These are phyloP conservation scores for Sporopachydermia lactativora DNA, from an alignment of 805 yeast species.

Conservation along the genomic window DNA sequence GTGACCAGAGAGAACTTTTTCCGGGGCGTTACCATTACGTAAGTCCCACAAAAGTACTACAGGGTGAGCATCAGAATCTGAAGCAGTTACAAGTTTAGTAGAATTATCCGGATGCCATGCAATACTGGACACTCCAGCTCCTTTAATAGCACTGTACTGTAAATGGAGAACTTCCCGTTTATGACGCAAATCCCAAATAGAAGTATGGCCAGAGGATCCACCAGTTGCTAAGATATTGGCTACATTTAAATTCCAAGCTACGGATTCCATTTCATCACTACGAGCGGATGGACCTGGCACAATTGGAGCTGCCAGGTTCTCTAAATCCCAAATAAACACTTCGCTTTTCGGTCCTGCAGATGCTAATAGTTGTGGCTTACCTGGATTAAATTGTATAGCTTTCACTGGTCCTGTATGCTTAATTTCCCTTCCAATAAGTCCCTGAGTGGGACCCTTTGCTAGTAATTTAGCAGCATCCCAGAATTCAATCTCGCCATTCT, in stretches of 20 bases:
- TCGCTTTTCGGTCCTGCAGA: conserved; percentile 88
- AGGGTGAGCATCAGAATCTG: conserved; percentile 69
- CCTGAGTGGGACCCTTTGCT: background rate
- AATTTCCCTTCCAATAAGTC: conserved; percentile 30
- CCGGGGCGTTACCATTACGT: conserved; percentile 88
- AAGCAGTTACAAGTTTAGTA: conserved; percentile 79
- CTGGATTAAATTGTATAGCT: conserved; percentile 63
- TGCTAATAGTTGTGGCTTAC: conserved; percentile 57
- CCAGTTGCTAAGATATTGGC: conserved; percentile 85
- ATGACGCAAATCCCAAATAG: conserved; percentile 88
- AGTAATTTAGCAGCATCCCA: conserved; percentile 52
- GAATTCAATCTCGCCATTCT: conserved; percentile 63
- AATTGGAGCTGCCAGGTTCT: conserved; percentile 34
- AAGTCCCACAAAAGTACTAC: conserved; percentile 85
- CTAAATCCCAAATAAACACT: conserved; percentile 80
- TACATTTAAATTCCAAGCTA: conserved; percentile 81
- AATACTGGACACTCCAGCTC: conserved; percentile 61
- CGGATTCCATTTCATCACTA: conserved; percentile 62
- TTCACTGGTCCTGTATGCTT: conserved; percentile 61
- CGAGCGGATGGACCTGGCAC: conserved; percentile 73
- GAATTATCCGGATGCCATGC: conserved; percentile 90
- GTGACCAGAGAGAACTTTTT: conserved; percentile 61
- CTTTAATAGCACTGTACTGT: conserved; percentile 36
- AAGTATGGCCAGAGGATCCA: conserved; percentile 71
- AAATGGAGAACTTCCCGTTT: conserved; percentile 82